Percentiles rank a stretch among this genome's conserved stretches.
Evolutionary conservation across 345 rosid species (phyloP).

Genomic region (Reutealis trisperma): DNA sequence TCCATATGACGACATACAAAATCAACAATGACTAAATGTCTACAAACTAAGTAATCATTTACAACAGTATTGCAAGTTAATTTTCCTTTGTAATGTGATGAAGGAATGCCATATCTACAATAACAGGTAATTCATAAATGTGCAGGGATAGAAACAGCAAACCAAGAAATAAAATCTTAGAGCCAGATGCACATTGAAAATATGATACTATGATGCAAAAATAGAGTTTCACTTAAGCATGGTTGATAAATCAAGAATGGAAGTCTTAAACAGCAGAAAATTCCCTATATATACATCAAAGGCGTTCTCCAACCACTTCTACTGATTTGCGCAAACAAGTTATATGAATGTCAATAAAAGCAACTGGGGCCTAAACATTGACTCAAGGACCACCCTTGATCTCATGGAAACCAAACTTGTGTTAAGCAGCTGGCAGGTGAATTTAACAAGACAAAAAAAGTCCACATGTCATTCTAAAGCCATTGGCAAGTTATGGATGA

Average conservation of each 20-base stretch:
- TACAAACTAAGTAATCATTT: neutral
- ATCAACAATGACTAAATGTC: neutral
- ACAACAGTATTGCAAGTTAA: neutral
- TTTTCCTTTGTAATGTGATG: neutral
- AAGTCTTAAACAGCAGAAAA: neutral
- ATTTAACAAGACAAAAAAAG: neutral
- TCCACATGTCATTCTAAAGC: neutral
- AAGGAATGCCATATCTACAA: neutral
- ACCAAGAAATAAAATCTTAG: neutral
- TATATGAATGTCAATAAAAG: neutral
- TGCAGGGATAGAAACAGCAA: neutral
- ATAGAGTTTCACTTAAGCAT: neutral
- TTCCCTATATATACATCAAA: neutral
- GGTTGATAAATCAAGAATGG: neutral
- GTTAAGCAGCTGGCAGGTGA: neutral
- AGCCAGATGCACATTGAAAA: neutral
- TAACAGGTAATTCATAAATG: neutral
- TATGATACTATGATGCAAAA: neutral
- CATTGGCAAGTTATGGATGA: no score
- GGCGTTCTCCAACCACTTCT: neutral
- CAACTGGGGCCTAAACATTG: neutral
- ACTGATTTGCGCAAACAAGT: no score
- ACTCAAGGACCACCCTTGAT: neutral
- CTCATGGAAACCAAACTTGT: neutral
- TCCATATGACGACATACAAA: neutral